Base-by-base conservation (phyloP, 179 eudicot species). In the Nepenthes alata region DNA sequence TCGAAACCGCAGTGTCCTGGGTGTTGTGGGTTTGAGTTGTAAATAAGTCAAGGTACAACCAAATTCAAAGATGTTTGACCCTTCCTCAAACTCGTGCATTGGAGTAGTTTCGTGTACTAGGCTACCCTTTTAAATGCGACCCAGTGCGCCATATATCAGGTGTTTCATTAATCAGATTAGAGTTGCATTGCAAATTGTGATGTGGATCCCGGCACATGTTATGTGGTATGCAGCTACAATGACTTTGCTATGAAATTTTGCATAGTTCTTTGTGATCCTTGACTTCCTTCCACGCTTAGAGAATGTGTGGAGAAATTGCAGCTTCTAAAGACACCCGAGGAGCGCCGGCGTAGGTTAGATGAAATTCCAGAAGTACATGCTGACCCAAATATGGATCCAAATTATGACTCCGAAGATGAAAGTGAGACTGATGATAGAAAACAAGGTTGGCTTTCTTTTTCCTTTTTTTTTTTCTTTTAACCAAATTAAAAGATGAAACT, bases 331-430 rank as follows among this genome's bases (percentile, higher is more conserved):
- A 87, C 94, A 57, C 96, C 97, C 12, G 96, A 94, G 63, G 99
- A 94, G 64, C 96, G 95, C 47, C 83, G 77, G 45, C 87, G 97
- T 10, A 94, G 97, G 70, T 72, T 94, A 63, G 90, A 90, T 60
- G 97, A 90, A 78, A 73, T 78, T 65, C 96, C 97, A 37, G 82
- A 77, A 71, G 84, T 94, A 62, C 97, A 85, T 67, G 86, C 87
- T 38, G 99, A 94, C 79, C 99, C 99, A 55, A 85, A 81, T 60
- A 94, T 94, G 99, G 99, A 90, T 77, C 99, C 97, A 36, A 78
- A 71, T 58, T 73, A 77, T 58, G 89, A 79, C 44, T 90, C 99
- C 61, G 99, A 85, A 5, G 80, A 85, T 57, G 83, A 79, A 59
- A 79, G 75, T 58, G 97, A 85, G 68, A 64, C 45, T 62, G 86